Evolutionary conservation across 768 basidiomycete species (phyloP), one percentile per base, ranked within the genome.

Genomic region (Mycena capillaripes): DNA sequence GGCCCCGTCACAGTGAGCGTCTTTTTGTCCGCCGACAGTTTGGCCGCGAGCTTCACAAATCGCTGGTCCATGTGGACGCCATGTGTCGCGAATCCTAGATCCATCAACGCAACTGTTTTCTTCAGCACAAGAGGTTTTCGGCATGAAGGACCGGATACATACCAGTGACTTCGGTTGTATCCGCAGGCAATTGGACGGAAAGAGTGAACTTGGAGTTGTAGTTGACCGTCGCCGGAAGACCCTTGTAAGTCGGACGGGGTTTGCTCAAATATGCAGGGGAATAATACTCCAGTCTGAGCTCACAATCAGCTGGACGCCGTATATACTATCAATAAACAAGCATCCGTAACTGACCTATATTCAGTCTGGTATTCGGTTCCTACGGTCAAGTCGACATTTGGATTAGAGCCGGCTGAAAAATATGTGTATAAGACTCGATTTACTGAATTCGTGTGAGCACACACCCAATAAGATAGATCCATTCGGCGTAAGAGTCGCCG

Each of bases 401-500:
- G 86, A 80, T 89, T 89, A 50, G 83, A 86, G 40, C 88, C 88
- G 42, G 85, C 83, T 62, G 56, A 44, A 34, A 17, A 38, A 25
- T 53, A n/a, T n/a, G n/a, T n/a, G n/a, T 52, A 69, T 29, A 55
- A 34, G 55, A 58, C 12, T 32, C 32, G 27, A 56, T 53, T 14
- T n/a, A n/a, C 34, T 21, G 21, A 32, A 69, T 25, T 46, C 44
- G 23, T 40, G 50, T 36, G 32, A 52, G 34, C 32, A 7, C 23
- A 50, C 38, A 63, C 50, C 36, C 85, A 67, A 53, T 53, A 52
- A 23, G 53, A 59, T 48, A 79, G 69, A 86, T 75, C 89, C 89
- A 71, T 87, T 87, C 25, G 88, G 87, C 19, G 90, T 86, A 73
- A 91, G 82, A 40, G 87, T 89, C 16, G 87, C 89, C 8, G 84